Conservation (phyloP, 78 protist genomes). For the Isochrysis galbana region DNA sequence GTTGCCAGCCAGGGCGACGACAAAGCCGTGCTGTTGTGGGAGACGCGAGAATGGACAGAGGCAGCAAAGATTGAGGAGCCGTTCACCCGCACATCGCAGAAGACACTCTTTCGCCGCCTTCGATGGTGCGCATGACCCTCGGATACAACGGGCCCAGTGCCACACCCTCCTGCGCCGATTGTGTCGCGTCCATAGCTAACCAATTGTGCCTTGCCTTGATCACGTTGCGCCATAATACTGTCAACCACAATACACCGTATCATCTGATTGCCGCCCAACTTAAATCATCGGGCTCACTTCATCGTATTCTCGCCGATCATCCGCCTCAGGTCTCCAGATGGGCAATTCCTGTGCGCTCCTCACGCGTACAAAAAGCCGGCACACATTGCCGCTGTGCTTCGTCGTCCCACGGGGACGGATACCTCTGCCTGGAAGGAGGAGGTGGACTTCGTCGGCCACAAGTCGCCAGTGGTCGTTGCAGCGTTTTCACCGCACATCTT, state of each 20-base stretch:
- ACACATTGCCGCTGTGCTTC: slow-evolving; percentile 7
- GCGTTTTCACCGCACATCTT: background rate
- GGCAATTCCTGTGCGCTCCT: background rate
- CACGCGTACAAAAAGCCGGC: background rate
- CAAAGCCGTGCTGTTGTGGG: slow-evolving; percentile 37
- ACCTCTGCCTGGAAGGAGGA: background rate
- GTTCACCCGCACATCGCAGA: background rate
- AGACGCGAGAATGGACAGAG: slow-evolving; percentile 30
- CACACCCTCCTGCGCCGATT: too few relatives aligned
- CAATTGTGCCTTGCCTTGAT: too few relatives aligned
- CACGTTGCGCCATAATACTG: too few relatives aligned
- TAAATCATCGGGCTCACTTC: too few relatives aligned
- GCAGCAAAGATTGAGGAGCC: background rate
- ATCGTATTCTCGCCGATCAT: too few relatives aligned
- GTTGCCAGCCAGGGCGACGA: slow-evolving; percentile 49
- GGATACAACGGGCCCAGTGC: too few relatives aligned
- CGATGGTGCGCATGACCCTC: background rate
- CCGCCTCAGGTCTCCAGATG: slow-evolving; percentile 11
- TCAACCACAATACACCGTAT: too few relatives aligned
- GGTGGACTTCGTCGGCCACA: slow-evolving; percentile 8
- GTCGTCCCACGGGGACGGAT: background rate
- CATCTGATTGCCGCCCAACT: too few relatives aligned
- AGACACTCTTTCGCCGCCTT: background rate
- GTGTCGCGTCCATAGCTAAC: too few relatives aligned
- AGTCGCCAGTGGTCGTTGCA: background rate